Evolutionary conservation across 305 asterid genomes (phyloP).

Genomic region (Fraxinus ornus): DNA sequence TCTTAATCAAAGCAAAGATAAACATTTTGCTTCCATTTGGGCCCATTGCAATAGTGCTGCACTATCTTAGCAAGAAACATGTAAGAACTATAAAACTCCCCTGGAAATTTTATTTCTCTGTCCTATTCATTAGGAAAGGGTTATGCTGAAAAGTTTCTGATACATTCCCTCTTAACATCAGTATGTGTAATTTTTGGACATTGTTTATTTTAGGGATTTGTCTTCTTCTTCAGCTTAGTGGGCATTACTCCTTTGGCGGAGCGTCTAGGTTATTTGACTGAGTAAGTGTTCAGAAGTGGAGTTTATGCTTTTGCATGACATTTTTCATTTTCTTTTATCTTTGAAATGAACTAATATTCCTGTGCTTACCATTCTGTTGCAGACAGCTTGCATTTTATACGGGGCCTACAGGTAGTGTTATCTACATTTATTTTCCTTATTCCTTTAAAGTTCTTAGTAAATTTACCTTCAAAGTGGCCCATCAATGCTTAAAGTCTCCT

Average conservation of each 20-base stretch:
- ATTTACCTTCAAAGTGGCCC: neutral
- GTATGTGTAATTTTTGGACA: slow-evolving; percentile 4
- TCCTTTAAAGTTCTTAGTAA: neutral
- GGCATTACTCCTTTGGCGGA: slow-evolving; percentile 95
- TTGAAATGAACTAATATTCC: slow-evolving; percentile 23
- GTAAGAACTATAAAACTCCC: slow-evolving; percentile 41
- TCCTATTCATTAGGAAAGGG: slow-evolving; percentile 7
- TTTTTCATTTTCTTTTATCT: slow-evolving; percentile 11
- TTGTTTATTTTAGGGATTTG: slow-evolving; percentile 64
- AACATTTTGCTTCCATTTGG: slow-evolving; percentile 88
- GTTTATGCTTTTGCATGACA: neutral
- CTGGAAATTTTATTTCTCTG: neutral
- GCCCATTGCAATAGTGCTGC: slow-evolving; percentile 77
- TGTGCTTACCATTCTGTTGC: slow-evolving; percentile 26
- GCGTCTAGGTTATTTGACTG: slow-evolving; percentile 95
- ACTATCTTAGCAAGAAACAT: slow-evolving; percentile 65
- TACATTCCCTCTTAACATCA: neutral
- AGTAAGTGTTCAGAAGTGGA: slow-evolving; percentile 48
- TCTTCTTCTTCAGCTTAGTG: slow-evolving; percentile 79
- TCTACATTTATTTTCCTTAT: neutral
- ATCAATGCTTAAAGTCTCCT: neutral
- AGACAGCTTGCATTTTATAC: slow-evolving; percentile 87
- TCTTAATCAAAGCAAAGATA: slow-evolving; percentile 79
- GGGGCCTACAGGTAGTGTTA: slow-evolving; percentile 77
- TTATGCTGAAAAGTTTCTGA: slow-evolving; percentile 12